Evolutionary conservation across 306 rosid genomes (phyloP).

Genomic region (Dalbergia oliveri): DNA sequence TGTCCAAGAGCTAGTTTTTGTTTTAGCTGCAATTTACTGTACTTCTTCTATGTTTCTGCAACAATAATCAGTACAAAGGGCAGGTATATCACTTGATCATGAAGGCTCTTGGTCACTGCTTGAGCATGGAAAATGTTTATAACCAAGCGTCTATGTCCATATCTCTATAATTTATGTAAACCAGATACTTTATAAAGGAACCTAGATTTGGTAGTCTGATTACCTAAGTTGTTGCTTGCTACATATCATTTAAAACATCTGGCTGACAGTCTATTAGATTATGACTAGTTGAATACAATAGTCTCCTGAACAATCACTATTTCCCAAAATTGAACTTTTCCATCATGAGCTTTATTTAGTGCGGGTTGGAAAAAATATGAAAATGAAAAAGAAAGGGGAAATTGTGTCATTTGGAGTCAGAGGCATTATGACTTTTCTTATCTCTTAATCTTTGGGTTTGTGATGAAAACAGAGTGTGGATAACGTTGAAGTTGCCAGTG

Average conservation of each 20-base stretch:
- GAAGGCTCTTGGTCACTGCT: conserved; percentile 29
- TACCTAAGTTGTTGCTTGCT: conserved; percentile 36
- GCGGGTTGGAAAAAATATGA: neutral
- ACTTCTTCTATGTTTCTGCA: conserved; percentile 22
- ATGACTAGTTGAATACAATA: neutral
- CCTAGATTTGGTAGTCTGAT: conserved; percentile 36
- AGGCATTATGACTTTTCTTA: conserved; percentile 33
- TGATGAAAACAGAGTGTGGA: conserved; percentile 68
- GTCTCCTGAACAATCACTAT: neutral
- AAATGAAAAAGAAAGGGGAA: neutral
- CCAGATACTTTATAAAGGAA: conserved; percentile 28
- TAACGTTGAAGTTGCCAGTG: conserved; percentile 78
- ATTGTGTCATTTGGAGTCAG: conserved; percentile 32
- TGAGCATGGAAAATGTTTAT: conserved; percentile 17
- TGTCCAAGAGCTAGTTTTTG: neutral
- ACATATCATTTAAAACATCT: neutral
- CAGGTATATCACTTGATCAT: neutral
- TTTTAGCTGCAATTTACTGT: conserved; percentile 24
- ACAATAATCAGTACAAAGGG: conserved; percentile 7
- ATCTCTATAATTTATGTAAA: conserved; percentile 25
- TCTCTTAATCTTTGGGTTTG: conserved; percentile 48
- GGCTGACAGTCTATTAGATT: conserved; percentile 5
- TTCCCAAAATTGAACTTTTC: conserved; percentile 19
- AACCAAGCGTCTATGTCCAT: neutral
- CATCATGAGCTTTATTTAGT: neutral